Percentiles rank a stretch among this genome's conserved stretches.
Evolutionary conservation across 768 basidiomycete genomes (phyloP).

Genomic region (Terana coerulea): DNA sequence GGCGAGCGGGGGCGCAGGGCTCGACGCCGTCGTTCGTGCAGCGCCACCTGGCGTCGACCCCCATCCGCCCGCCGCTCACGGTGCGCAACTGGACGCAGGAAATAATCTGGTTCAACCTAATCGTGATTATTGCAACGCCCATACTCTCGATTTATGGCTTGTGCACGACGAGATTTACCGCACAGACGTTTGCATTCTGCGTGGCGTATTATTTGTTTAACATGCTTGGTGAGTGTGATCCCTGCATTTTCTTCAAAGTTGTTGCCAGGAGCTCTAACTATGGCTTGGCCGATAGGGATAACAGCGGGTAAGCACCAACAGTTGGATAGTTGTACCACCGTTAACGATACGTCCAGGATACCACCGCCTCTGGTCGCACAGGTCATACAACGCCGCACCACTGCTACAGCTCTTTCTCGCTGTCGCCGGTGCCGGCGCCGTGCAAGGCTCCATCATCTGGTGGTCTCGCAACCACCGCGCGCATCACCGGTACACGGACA

Average conservation of each 20-base stretch:
- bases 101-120: slow-evolving; percentile 32
- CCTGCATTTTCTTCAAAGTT: no score
- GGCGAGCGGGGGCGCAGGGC: no score
- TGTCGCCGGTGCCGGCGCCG: slow-evolving; percentile 84
- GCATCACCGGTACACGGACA: slow-evolving; percentile 96
- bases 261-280: no score
- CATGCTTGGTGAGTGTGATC: slow-evolving; percentile 62
- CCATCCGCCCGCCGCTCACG: slow-evolving; percentile 3
- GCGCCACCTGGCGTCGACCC: slow-evolving; percentile 5
- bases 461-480: slow-evolving; percentile 97
- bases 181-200: slow-evolving; percentile 69
- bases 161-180: slow-evolving; percentile 54
- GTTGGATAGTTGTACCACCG: background rate
- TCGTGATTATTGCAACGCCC: slow-evolving; percentile 72
- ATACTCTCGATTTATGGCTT: slow-evolving; percentile 70
- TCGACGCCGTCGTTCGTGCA: slow-evolving; percentile 8
- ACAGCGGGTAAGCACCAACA: slow-evolving; percentile 9
- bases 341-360: slow-evolving; percentile 69
- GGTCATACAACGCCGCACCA: slow-evolving; percentile 86
- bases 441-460: slow-evolving; percentile 98
- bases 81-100: background rate
- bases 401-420: slow-evolving; percentile 85
- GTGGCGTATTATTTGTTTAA: slow-evolving; percentile 72
- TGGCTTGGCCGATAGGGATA: slow-evolving; percentile 1
- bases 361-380: slow-evolving; percentile 96